phyloP scores from a whole-genome alignment of 2,329 filamentous ascomycete species.

The Aquanectria penicillioides region DNA sequence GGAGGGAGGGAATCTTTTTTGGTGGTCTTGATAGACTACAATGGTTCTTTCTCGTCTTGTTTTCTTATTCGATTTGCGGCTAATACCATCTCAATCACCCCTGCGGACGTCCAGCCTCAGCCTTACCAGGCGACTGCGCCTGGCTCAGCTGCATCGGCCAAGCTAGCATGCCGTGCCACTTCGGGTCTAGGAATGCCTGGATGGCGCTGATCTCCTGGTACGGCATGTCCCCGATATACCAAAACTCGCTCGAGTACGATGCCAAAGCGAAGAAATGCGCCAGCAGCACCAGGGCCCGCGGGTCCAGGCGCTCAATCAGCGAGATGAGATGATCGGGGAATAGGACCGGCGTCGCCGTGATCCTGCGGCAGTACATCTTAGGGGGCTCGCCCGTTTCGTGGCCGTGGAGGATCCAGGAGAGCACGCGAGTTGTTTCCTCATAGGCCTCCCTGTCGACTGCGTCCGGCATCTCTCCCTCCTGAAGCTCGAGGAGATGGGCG shows the following conservation, averaged over 20 bases:
- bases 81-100: neutral
- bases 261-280: slow-evolving; percentile 37
- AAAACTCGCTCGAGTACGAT: slow-evolving; percentile 17
- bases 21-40: no score
- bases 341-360: slow-evolving; percentile 32
- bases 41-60: no score
- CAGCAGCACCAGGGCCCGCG: slow-evolving; percentile 36
- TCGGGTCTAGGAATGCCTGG: neutral
- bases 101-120: neutral
- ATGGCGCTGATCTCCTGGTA: slow-evolving; percentile 13
- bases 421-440: slow-evolving; percentile 23
- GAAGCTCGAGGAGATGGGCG: slow-evolving; percentile 20
- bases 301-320: slow-evolving; percentile 27
- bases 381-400: slow-evolving; percentile 23
- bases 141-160: slow-evolving; percentile 3
- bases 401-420: slow-evolving; percentile 30
- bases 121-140: neutral
- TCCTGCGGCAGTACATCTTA: slow-evolving; percentile 25
- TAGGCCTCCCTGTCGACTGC: slow-evolving; percentile 28
- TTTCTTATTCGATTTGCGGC: neutral
- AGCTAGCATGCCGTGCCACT: slow-evolving; percentile 8
- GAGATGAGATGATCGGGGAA: slow-evolving; percentile 28
- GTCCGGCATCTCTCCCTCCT: slow-evolving; percentile 7
- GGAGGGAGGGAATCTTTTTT: no score
- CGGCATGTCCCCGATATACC: slow-evolving; percentile 25